phyloP scores from a whole-genome alignment of 169 alveolate species.

The Plasmodium vivax region DNA sequence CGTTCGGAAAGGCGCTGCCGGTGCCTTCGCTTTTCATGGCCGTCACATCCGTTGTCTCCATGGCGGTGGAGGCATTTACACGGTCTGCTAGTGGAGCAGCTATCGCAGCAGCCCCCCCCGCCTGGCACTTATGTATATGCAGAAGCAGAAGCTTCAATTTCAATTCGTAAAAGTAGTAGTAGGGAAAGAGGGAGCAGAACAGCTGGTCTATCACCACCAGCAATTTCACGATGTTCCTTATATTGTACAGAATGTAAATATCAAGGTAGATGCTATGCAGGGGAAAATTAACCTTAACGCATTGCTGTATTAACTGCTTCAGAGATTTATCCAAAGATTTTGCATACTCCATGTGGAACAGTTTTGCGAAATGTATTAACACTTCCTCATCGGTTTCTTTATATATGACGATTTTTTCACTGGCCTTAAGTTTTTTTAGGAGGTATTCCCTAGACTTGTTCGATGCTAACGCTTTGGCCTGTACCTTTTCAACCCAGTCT shows the following conservation, averaged over 20 bases:
- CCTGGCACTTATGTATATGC: not conserved
- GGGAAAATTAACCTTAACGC: conserved; percentile 6
- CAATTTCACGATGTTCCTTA: conserved; percentile 28
- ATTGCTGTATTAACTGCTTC: conserved; percentile 26
- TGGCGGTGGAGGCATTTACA: not conserved
- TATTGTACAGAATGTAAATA: conserved; percentile 42
- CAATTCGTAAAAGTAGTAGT: conserved; percentile 58
- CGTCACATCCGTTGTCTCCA: not conserved
- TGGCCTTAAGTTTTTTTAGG: not conserved
- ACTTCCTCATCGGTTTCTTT: conserved; percentile 61
- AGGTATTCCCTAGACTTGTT: not conserved
- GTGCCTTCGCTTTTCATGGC: not conserved
- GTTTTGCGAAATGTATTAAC: not conserved
- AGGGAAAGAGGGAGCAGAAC: conserved; percentile 22
- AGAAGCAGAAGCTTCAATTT: conserved; percentile 46
- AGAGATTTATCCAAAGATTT: conserved; percentile 8
- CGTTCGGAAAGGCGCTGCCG: not conserved
- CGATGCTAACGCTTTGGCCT: not conserved
- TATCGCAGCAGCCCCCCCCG: not conserved
- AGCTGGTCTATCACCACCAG: conserved; percentile 49
- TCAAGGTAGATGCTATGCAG: conserved; percentile 67
- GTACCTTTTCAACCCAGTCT: not conserved
- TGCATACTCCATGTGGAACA: conserved; percentile 8
- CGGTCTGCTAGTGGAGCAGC: not conserved
- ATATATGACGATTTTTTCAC: conserved; percentile 20